phyloP scores from a whole-genome alignment of 164 flowering plant genomes.

The Buxus sempervirens region DNA sequence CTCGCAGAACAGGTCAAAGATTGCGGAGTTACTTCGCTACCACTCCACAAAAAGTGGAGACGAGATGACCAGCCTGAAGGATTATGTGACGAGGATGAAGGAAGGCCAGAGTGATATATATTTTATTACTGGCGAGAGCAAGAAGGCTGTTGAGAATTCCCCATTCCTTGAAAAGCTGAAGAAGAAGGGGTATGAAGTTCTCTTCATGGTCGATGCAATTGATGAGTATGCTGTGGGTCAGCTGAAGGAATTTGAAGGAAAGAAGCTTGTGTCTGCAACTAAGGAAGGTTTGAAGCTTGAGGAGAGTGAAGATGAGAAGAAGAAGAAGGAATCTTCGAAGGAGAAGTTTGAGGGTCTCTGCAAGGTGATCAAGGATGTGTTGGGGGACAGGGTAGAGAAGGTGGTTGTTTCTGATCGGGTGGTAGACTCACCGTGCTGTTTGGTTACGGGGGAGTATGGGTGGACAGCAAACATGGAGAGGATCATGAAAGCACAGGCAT shows the following conservation, averaged over 20 bases:
- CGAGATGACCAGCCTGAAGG: conserved; percentile 47
- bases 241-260: conserved; percentile 68
- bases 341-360: conserved; percentile 58
- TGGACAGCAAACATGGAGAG: conserved; percentile 69
- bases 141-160: conserved; percentile 58
- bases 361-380: conserved; percentile 58
- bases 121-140: conserved; percentile 50
- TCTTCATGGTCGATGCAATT: conserved; percentile 69
- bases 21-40: conserved; percentile 40
- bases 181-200: conserved; percentile 61
- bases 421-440: conserved; percentile 60
- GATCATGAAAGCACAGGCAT: conserved; percentile 47
- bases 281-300: conserved; percentile 66
- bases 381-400: conserved; percentile 61
- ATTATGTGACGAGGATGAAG: conserved; percentile 61
- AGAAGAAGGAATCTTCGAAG: conserved; percentile 39
- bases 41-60: conserved; percentile 50
- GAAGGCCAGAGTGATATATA: conserved; percentile 56
- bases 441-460: conserved; percentile 65
- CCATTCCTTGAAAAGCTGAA: conserved; percentile 53
- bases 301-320: conserved; percentile 57
- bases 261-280: conserved; percentile 68
- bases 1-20: conserved; percentile 34
- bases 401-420: conserved; percentile 57
- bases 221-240: conserved; percentile 71